These are phyloP conservation scores for Talaromyces marneffei DNA, from an alignment of 2,329 filamentous ascomycete genomes.

Conservation along the genomic window DNA sequence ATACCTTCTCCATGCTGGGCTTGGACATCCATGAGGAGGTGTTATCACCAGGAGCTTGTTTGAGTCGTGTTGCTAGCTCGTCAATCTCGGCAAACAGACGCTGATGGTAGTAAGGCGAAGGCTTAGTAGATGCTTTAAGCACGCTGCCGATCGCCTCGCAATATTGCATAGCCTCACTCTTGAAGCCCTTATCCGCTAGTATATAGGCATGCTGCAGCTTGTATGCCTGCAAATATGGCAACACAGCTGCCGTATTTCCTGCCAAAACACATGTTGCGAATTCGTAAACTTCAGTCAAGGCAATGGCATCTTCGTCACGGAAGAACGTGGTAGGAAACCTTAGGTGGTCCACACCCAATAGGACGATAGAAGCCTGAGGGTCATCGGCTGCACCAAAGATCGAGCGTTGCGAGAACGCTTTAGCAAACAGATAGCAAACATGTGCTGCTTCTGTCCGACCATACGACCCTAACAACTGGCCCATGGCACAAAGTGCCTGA, in stretches of 20 bases:
- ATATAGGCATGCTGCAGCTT: conserved; percentile 83
- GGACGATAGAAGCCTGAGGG: conserved; percentile 66
- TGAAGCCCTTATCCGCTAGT: conserved; percentile 76
- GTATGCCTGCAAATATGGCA: conserved; percentile 82
- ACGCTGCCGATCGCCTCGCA: conserved; percentile 75
- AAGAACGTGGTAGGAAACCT: conserved; percentile 65
- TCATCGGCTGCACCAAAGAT: conserved; percentile 82
- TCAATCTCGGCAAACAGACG: conserved; percentile 70
- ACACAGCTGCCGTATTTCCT: conserved; percentile 50
- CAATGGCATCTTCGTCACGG: conserved; percentile 75
- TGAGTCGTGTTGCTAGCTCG: conserved; percentile 75
- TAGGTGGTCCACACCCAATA: conserved; percentile 78
- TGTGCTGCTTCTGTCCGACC: conserved; percentile 87
- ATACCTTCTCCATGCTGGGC: conserved; percentile 92
- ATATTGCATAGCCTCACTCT: conserved; percentile 80
- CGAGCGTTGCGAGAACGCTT: conserved; percentile 46
- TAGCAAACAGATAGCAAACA: conserved; percentile 85
- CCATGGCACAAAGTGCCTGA: conserved; percentile 71
- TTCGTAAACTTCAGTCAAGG: conserved; percentile 95
- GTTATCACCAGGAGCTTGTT: conserved; percentile 75
- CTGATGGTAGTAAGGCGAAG: conserved; percentile 79
- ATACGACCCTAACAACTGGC: conserved; percentile 76
- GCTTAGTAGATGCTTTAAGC: conserved; percentile 72
- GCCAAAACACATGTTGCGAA: conserved; percentile 72
- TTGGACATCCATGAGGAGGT: conserved; percentile 87